These are phyloP conservation scores for Fusarium verrucosum DNA, from an alignment of 2,329 filamentous ascomycete species.

Conservation along the genomic window DNA sequence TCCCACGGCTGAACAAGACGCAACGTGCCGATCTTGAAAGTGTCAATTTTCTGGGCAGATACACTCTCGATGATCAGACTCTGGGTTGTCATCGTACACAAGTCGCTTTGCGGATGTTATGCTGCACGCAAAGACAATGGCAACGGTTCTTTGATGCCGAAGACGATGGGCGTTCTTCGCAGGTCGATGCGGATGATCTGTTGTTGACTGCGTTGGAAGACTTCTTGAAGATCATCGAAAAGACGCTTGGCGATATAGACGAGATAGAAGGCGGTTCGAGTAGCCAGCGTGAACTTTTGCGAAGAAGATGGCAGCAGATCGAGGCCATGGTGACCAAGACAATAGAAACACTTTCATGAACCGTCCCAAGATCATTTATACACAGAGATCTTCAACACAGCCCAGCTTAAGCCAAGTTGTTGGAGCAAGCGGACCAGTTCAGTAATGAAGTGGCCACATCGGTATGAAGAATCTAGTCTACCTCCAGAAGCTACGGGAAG, in stretches of 20 bases:
- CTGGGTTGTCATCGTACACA: constrained; percentile 63
- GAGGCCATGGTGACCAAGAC: constrained; percentile 49
- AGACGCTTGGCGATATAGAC: constrained; percentile 46
- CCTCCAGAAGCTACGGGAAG: too few species aligned
- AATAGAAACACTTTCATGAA: constrained; percentile 39
- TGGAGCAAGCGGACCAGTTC: too few species aligned
- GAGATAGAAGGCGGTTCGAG: constrained; percentile 45
- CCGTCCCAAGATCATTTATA: neutral
- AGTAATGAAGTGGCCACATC: too few species aligned
- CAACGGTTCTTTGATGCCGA: constrained; percentile 54
- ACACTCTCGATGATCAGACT: constrained; percentile 52
- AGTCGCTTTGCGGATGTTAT: constrained; percentile 58
- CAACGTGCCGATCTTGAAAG: constrained; percentile 56
- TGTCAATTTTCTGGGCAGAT: constrained; percentile 60
- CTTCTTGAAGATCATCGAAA: constrained; percentile 47
- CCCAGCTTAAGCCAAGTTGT: too few species aligned
- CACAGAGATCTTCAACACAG: too few species aligned
- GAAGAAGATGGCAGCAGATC: constrained; percentile 57
- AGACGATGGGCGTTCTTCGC: constrained; percentile 58
- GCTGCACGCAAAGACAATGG: constrained; percentile 45
- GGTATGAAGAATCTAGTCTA: too few species aligned
- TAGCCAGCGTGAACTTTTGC: constrained; percentile 51
- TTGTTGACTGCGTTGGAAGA: constrained; percentile 52
- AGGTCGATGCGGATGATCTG: constrained; percentile 51
- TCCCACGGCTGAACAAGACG: constrained; percentile 50